These are phyloP conservation scores for Posidonia oceanica DNA, from an alignment of 116 monocot species.

Conservation along the genomic window DNA sequence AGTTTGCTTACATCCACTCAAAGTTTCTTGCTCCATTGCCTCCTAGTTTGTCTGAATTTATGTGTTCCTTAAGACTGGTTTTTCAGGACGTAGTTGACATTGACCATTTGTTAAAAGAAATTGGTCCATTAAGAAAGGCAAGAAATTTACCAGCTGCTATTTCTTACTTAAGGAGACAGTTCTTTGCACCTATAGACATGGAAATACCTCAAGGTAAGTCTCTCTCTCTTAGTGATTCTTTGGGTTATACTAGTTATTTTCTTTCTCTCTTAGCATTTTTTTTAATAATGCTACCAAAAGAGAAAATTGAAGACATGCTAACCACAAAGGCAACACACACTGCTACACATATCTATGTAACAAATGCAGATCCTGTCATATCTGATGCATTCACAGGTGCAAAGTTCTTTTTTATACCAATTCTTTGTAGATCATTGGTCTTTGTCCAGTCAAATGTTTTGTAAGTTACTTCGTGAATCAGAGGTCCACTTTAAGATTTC, in stretches of 20 bases:
- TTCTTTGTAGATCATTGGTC: no score
- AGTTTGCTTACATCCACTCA: slow-evolving; percentile 77
- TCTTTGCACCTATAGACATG: slow-evolving; percentile 48
- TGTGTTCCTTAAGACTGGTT: slow-evolving; percentile 61
- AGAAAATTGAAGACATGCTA: no score
- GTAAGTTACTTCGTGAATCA: no score
- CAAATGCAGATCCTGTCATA: no score
- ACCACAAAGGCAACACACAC: no score
- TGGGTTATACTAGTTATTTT: neutral
- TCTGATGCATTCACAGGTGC: no score
- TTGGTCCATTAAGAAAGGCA: slow-evolving; percentile 60
- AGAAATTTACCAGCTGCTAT: slow-evolving; percentile 47
- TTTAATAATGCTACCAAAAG: no score
- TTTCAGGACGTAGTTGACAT: slow-evolving; percentile 66
- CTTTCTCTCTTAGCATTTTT: neutral
- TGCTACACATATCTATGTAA: no score
- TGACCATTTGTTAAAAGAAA: slow-evolving; percentile 61
- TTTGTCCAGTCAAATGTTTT: no score
- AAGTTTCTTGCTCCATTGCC: slow-evolving; percentile 78
- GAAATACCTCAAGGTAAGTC: slow-evolving; percentile 30
- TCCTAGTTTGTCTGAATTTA: slow-evolving; percentile 53
- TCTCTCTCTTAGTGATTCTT: neutral
- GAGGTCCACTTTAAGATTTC: no score
- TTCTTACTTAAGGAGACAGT: slow-evolving; percentile 53
- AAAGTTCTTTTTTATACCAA: no score